A percentile compares a stretch with the other conserved stretches of the same genome.
Conservation (phyloP, 2,329 filamentous ascomycete genomes). For the Huntiella abstrusa region DNA sequence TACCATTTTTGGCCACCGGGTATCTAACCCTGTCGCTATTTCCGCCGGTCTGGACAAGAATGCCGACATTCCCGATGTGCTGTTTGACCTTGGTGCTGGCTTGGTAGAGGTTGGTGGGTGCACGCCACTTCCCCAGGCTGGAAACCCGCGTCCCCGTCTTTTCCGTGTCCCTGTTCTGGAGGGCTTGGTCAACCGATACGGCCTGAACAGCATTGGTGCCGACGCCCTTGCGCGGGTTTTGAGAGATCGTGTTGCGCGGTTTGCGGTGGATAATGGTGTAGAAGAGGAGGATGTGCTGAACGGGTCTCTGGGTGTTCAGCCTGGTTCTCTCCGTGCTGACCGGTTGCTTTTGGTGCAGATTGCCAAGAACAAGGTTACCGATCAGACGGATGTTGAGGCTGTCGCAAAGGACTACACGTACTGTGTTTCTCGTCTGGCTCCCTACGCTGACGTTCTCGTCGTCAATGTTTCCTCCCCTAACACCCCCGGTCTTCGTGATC, state of each 20-base stretch:
- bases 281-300: conserved; percentile 57
- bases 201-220: conserved; percentile 79
- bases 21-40: conserved; percentile 80
- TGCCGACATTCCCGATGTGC: conserved; percentile 65
- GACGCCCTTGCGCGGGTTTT: conserved; percentile 69
- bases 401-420: conserved; percentile 72
- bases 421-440: conserved; percentile 65
- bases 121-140: conserved; percentile 70
- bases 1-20: conserved; percentile 53
- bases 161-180: conserved; percentile 72
- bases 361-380: conserved; percentile 89
- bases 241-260: conserved; percentile 57
- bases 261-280: conserved; percentile 52
- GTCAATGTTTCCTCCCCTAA: conserved; percentile 97
- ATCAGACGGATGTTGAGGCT: conserved; percentile 66
- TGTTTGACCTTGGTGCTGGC: conserved; percentile 69
- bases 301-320: conserved; percentile 57
- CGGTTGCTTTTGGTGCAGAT: conserved; percentile 77
- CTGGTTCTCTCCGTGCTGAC: conserved; percentile 60
- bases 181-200: conserved; percentile 87
- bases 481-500: conserved; percentile 70
- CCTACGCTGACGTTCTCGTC: conserved; percentile 87
- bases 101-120: conserved; percentile 86
- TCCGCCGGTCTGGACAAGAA: conserved; percentile 95
- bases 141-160: conserved; percentile 73